Conservation (phyloP, 163 green algal genomes). For the Coccomyxa subellipsoidea region DNA sequence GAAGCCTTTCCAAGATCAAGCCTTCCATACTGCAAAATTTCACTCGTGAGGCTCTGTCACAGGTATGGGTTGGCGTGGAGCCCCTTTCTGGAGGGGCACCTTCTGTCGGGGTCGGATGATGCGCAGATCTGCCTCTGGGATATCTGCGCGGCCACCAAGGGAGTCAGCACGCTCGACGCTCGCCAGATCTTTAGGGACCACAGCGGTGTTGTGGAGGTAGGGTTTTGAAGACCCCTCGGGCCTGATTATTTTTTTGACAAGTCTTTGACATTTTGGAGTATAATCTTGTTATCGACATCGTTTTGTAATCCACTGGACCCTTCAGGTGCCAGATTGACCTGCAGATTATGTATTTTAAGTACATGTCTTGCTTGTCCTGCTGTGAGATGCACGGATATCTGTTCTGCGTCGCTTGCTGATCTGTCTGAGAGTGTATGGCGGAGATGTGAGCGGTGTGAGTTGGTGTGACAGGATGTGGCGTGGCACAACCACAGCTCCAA, state of each 20-base stretch:
- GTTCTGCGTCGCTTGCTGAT: too few species aligned
- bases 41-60: too few species aligned
- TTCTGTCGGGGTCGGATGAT: constrained; percentile 95
- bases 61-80: constrained; percentile 88
- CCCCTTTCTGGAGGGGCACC: constrained; percentile 71
- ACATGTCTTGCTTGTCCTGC: too few species aligned
- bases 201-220: constrained; percentile 76
- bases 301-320: too few species aligned
- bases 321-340: too few species aligned
- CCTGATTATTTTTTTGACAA: neutral
- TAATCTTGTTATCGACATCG: too few species aligned
- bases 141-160: constrained; percentile 62
- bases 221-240: neutral
- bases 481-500: constrained; percentile 90
- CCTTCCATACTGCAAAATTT: too few species aligned
- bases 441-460: neutral
- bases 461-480: constrained; percentile 82
- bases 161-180: constrained; percentile 1
- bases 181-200: constrained; percentile 52
- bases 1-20: too few species aligned
- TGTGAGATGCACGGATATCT: too few species aligned
- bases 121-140: constrained; percentile 99
- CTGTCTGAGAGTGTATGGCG: too few species aligned
- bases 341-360: too few species aligned
- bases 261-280: too few species aligned